Conservation (phyloP, 2,329 filamentous ascomycete species). For the Colletotrichum liriopes region DNA sequence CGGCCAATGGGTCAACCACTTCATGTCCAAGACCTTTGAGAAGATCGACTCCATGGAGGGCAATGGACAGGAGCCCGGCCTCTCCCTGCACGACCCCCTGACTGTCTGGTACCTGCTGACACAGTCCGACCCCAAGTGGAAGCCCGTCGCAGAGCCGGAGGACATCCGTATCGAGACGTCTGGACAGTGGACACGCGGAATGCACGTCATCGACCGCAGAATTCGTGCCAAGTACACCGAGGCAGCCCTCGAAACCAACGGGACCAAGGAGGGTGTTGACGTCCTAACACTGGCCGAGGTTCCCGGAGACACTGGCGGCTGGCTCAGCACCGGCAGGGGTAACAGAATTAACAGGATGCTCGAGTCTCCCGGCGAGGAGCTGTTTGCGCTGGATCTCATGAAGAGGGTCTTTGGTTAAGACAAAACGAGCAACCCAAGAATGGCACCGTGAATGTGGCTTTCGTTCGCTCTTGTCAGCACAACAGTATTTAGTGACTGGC, state of each 20-base stretch:
- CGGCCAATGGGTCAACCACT: conserved; percentile 80
- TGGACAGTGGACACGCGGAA: conserved; percentile 95
- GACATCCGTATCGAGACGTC: conserved; percentile 92
- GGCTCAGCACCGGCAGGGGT: conserved; percentile 81
- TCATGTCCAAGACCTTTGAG: conserved; percentile 78
- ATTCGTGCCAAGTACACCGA: conserved; percentile 68
- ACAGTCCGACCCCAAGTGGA: conserved; percentile 71
- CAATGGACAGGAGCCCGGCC: conserved; percentile 70
- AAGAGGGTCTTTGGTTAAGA: conserved; percentile 73
- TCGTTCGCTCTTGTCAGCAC: conserved; percentile 25
- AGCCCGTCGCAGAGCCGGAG: conserved; percentile 71
- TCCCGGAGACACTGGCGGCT: conserved; percentile 80
- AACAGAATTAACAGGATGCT: conserved; percentile 87
- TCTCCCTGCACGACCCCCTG: conserved; percentile 83
- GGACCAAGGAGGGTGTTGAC: conserved; percentile 52
- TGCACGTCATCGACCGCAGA: conserved; percentile 88
- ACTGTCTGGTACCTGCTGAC: conserved; percentile 85
- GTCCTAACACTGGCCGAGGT: conserved; percentile 64
- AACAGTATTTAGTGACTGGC: conserved; percentile 19
- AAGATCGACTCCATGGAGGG: conserved; percentile 77
- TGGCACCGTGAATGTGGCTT: conserved; percentile 17
- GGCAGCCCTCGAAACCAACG: conserved; percentile 51
- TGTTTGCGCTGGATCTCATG: conserved; percentile 78
- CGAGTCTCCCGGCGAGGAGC: conserved; percentile 76
- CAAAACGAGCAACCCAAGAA: not conserved